Conservation (phyloP, 305 asterid genomes). For the Fraxinus sp. region DNA sequence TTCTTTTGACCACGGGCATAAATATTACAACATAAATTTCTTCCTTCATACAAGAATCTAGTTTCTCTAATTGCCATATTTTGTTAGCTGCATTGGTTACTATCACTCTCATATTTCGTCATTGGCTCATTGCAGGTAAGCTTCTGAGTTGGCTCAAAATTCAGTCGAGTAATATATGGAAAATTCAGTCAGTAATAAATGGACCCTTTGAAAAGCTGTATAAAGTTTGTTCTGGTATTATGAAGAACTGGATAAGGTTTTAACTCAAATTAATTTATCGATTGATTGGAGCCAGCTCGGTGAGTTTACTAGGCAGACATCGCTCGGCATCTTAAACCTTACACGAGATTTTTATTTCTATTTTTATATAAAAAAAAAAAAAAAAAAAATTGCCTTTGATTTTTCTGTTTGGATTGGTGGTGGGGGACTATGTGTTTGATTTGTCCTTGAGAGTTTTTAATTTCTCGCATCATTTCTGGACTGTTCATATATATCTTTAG, state of each 20-base stretch:
- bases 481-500: not conserved
- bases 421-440: not conserved
- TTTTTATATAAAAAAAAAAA: conserved; percentile 1
- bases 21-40: not conserved
- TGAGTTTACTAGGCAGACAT: conserved; percentile 47
- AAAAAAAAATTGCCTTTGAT: too few relatives aligned
- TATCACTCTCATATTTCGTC: conserved; percentile 39
- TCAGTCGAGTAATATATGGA: conserved; percentile 57
- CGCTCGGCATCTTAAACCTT: conserved; percentile 26
- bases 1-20: not conserved
- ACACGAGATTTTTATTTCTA: conserved; percentile 10
- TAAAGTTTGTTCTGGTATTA: conserved; percentile 52
- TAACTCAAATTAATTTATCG: conserved; percentile 36
- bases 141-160: conserved; percentile 66
- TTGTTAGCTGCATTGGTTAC: conserved; percentile 23
- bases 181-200: too few relatives aligned
- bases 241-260: conserved; percentile 59
- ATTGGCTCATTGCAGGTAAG: conserved; percentile 63
- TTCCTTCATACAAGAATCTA: not conserved
- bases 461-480: not conserved
- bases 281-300: conserved; percentile 66
- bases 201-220: conserved; percentile 50
- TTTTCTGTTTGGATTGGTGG: not conserved
- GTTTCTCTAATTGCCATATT: not conserved
- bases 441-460: not conserved